phyloP scores from a whole-genome alignment of 2,329 filamentous ascomycete genomes.

The Colletotrichum sp. region DNA sequence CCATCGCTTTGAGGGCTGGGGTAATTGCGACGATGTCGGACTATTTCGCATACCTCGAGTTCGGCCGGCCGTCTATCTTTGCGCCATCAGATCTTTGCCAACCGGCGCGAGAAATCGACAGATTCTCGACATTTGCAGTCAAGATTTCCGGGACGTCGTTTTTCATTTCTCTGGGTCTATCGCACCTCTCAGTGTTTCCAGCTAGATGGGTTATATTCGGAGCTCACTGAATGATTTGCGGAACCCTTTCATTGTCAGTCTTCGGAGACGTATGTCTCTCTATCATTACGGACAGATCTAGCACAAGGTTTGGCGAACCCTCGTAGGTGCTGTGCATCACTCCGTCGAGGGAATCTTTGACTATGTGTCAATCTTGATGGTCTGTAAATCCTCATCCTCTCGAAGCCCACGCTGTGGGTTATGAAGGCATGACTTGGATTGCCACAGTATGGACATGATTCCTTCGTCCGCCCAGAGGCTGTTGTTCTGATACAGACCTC shows the following conservation, averaged over 20 bases:
- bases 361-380: background rate
- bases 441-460: background rate
- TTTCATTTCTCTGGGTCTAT: background rate
- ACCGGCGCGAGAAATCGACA: background rate
- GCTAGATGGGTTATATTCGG: background rate
- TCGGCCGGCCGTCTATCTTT: background rate
- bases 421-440: background rate
- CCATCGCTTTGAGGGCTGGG: background rate
- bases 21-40: background rate
- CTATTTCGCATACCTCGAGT: background rate
- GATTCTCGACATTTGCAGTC: background rate
- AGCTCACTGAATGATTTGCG: background rate
- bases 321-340: background rate
- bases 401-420: background rate
- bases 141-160: background rate
- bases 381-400: background rate
- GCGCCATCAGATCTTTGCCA: background rate
- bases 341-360: background rate
- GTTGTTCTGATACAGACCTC: background rate
- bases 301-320: background rate
- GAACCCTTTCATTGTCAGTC: rapidly evolving
- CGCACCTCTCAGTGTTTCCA: background rate
- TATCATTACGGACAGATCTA: background rate
- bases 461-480: background rate
- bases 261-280: background rate